phyloP scores from a whole-genome alignment of 306 rosid genomes.

The Betula pendula region DNA sequence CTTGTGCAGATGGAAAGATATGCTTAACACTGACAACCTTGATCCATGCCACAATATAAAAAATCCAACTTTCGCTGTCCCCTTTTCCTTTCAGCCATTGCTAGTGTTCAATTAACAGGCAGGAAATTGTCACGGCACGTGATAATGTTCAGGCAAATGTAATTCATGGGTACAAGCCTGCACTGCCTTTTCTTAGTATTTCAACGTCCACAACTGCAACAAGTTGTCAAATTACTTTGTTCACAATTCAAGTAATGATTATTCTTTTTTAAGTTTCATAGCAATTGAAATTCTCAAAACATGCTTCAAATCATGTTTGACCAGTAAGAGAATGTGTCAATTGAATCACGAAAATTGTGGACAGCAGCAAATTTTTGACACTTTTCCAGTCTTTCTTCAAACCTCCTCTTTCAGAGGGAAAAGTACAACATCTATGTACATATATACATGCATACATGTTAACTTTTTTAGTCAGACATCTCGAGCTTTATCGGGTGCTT shows the following conservation, averaged over 20 bases:
- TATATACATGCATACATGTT: slow-evolving; percentile 13
- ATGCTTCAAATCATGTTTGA: not conserved
- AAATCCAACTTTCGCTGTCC: too few relatives aligned
- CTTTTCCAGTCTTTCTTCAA: slow-evolving; percentile 21
- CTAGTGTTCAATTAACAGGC: too few relatives aligned
- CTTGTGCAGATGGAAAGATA: too few relatives aligned
- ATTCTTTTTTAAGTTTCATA: not conserved
- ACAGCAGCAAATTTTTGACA: slow-evolving; percentile 18
- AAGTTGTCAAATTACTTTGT: not conserved
- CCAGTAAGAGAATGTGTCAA: not conserved
- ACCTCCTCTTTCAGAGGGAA: slow-evolving; percentile 24
- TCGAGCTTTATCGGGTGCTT: not conserved
- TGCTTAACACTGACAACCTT: too few relatives aligned
- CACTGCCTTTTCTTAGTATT: not conserved
- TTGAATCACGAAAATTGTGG: not conserved
- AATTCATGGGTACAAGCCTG: not conserved
- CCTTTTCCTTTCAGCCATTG: too few relatives aligned
- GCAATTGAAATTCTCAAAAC: not conserved
- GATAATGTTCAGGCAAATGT: too few relatives aligned
- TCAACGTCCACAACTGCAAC: not conserved
- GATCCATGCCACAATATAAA: too few relatives aligned
- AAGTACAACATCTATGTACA: slow-evolving; percentile 35
- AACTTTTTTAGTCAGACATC: not conserved
- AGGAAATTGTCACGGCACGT: too few relatives aligned
- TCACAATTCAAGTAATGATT: not conserved